These are phyloP conservation scores for Ceratocystis cubensis DNA, from an alignment of 2,329 filamentous ascomycete species.

Conservation along the genomic window DNA sequence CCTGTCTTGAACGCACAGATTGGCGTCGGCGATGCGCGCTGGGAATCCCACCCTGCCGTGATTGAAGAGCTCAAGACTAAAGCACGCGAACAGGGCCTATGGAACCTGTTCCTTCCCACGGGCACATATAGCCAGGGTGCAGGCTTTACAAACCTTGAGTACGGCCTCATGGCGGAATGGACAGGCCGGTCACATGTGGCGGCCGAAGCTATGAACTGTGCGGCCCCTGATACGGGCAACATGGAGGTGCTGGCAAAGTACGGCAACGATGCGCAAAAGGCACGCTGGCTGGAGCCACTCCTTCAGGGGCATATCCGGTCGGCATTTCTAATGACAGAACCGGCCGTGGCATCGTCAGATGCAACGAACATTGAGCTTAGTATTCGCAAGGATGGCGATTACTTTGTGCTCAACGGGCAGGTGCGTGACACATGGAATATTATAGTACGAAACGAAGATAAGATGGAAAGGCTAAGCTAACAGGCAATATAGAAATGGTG, in stretches of 20 bases:
- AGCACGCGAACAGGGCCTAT: constrained; percentile 71
- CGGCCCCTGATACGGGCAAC: constrained; percentile 85
- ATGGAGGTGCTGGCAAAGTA: constrained; percentile 94
- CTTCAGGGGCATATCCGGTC: constrained; percentile 76
- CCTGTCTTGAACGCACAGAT: constrained; percentile 68
- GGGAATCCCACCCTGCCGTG: constrained; percentile 64
- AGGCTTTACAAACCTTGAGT: constrained; percentile 90
- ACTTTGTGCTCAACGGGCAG: constrained; percentile 82
- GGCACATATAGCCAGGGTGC: constrained; percentile 92
- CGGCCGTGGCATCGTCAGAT: constrained; percentile 75
- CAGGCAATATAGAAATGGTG: constrained; percentile 71
- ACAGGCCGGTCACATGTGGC: constrained; percentile 75
- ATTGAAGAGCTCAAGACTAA: constrained; percentile 83
- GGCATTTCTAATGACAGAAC: constrained; percentile 90
- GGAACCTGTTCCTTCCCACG: constrained; percentile 97
- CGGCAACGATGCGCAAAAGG: constrained; percentile 73
- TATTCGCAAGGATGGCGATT: constrained; percentile 70
- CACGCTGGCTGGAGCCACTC: constrained; percentile 66
- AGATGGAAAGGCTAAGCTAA: constrained; percentile 19
- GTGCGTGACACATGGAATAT: constrained; percentile 31
- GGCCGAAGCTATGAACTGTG: constrained; percentile 79
- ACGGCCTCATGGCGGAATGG: constrained; percentile 94
- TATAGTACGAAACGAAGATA: neutral
- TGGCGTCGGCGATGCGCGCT: constrained; percentile 62
- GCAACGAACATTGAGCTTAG: constrained; percentile 83